Evolutionary conservation across 805 yeast species (phyloP), one percentile per base, ranked within the genome.

Genomic region (Clavispora phyllophila): DNA sequence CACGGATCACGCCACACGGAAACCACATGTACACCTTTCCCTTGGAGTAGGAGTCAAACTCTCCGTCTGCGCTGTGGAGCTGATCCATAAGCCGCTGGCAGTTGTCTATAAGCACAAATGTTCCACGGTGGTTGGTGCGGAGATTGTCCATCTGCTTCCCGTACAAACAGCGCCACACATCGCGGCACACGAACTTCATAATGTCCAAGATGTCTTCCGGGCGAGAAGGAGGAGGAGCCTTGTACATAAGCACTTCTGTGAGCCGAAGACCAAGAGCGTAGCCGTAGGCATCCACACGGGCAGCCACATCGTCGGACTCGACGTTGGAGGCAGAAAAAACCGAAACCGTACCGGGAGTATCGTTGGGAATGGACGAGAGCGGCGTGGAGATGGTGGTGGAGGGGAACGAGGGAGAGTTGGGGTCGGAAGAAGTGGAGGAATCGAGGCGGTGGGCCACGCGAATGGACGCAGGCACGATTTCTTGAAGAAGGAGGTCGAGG

Each of bases 161-260:
- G 63, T 79, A 88, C 23, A 91, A 58, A 41, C 75, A 65, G 53
- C 78, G 81, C 98, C 98, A 93, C 23, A 90, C 84, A 52, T 90
- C 97, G 36, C 95, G 76, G 60, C 98, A 90, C 5, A 93, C 78
- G 60, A 87, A 89, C 63, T 91, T 91, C 87, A 93, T 87, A 31
- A 91, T 76, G 50, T 87, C 90, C 29, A 91, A 63, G 10, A 85
- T 72, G 47, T 86, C 90, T 17, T 68, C 71, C 57, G 82, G 61
- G 51, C 59, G 39, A 57, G 75, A 54, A 41, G 51, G 49, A n/a
- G 58, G 67, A 55, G 55, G 70, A 56, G 50, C 62, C 40, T 62
- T 63, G 48, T 69, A 70, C 49, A 78, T 60, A 43, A 74, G 65
- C 13, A 75, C 66, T 35, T 77, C 76, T 35, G 77, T 72, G 36